These are phyloP conservation scores for Alternaria tenuissima DNA, from an alignment of 2,329 filamentous ascomycete species.

Conservation along the genomic window DNA sequence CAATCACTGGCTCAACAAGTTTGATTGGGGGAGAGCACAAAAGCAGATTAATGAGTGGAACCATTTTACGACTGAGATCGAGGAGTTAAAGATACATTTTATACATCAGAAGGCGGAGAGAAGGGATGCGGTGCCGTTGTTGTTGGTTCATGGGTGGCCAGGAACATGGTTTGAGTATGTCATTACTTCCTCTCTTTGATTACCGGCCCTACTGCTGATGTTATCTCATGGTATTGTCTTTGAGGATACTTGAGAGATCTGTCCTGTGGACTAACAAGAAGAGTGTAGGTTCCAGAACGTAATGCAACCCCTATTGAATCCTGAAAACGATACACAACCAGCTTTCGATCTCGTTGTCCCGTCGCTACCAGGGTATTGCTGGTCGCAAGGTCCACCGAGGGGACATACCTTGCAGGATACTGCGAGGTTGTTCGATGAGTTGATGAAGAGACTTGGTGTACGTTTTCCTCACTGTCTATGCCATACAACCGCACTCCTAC, in stretches of 20 bases:
- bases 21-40: conserved; percentile 46
- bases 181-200: not conserved
- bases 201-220: not conserved
- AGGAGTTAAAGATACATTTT: conserved; percentile 51
- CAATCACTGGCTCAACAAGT: conserved; percentile 45
- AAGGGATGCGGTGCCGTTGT: conserved; percentile 52
- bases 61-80: conserved; percentile 49
- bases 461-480: not conserved
- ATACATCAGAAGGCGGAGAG: conserved; percentile 46
- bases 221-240: not conserved
- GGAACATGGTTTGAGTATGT: conserved; percentile 54
- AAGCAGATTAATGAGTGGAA: conserved; percentile 43
- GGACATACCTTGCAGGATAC: conserved; percentile 57
- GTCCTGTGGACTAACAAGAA: not conserved
- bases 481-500: not conserved
- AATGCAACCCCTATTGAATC: conserved; percentile 48
- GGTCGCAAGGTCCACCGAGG: conserved; percentile 27
- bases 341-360: conserved; percentile 67
- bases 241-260: not conserved
- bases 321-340: conserved; percentile 26
- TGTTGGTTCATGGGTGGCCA: conserved; percentile 58
- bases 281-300: conserved; percentile 41
- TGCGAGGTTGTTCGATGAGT: conserved; percentile 38
- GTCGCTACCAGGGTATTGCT: conserved; percentile 57
- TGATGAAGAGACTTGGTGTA: conserved; percentile 46